phyloP scores from a whole-genome alignment of 2,329 filamentous ascomycete species.

The Curvularia eragrostidis region DNA sequence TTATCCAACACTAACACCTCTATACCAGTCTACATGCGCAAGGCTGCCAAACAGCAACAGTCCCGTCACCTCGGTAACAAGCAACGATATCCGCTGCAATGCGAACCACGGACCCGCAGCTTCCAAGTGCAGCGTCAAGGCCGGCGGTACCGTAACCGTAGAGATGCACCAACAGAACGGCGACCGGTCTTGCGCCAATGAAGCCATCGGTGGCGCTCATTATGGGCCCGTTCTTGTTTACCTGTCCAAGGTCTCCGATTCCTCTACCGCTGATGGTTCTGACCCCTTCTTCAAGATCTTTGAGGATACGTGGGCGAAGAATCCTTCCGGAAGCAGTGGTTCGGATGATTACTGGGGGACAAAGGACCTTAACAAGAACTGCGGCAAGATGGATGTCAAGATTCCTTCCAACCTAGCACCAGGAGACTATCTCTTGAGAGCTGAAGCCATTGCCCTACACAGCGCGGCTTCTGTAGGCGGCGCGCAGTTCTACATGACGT shows the following conservation, averaged over 20 bases:
- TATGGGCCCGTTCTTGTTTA: conserved; percentile 49
- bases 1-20: conserved; percentile 9
- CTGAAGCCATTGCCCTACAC: conserved; percentile 66
- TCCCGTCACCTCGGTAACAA: conserved; percentile 57
- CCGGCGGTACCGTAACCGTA: conserved; percentile 56
- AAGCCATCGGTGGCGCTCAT: conserved; percentile 46
- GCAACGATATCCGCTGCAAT: conserved; percentile 60
- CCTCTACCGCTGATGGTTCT: conserved; percentile 59
- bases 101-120: conserved; percentile 34
- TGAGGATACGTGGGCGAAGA: conserved; percentile 59
- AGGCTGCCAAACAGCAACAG: conserved; percentile 48
- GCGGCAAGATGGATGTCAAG: conserved; percentile 58
- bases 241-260: conserved; percentile 53
- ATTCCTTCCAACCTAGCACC: conserved; percentile 61
- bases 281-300: conserved; percentile 66
- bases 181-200: conserved; percentile 59
- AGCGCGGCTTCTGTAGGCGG: conserved; percentile 55
- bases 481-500: conserved; percentile 55
- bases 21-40: conserved; percentile 31
- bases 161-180: conserved; percentile 59
- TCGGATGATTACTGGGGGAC: conserved; percentile 59
- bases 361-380: conserved; percentile 56
- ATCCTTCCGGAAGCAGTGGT: conserved; percentile 47
- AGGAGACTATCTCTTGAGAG: conserved; percentile 59
- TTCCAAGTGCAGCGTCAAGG: conserved; percentile 56